A percentile compares a stretch with the other conserved stretches of the same genome.
Evolutionary conservation across 352 stramenopile genomes (phyloP).

Genomic region (Globisporangium yorkense): DNA sequence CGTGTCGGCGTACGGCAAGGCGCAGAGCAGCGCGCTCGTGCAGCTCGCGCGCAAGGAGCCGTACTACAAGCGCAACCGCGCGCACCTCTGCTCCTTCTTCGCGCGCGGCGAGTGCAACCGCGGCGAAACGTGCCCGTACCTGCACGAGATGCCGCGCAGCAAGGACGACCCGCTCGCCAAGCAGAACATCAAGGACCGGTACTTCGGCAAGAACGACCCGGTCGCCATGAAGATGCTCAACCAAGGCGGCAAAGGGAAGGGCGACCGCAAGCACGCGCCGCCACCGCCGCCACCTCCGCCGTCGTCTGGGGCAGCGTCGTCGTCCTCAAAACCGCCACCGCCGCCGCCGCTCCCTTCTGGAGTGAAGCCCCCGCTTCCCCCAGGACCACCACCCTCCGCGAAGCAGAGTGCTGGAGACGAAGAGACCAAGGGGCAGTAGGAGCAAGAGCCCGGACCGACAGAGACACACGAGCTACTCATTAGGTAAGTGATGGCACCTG

Average conservation of each 20-base stretch:
- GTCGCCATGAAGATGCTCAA: constrained; percentile 89
- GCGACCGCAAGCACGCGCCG: constrained; percentile 17
- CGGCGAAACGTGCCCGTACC: constrained; percentile 90
- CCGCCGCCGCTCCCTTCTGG: constrained; percentile 46
- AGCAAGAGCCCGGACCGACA: background rate
- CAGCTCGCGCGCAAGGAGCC: constrained; percentile 81
- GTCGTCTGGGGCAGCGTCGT: background rate
- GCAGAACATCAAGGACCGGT: constrained; percentile 95
- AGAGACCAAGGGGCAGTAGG: constrained; percentile 18
- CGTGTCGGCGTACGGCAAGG: constrained; percentile 82
- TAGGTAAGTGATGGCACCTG: background rate
- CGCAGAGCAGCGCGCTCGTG: constrained; percentile 76
- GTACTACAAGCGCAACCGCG: constrained; percentile 90
- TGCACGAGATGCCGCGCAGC: constrained; percentile 92
- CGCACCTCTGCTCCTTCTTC: constrained; percentile 95
- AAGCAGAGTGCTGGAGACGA: constrained; percentile 20
- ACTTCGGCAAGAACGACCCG: constrained; percentile 92
- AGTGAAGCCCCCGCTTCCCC: constrained; percentile 56
- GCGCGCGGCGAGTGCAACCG: constrained; percentile 92
- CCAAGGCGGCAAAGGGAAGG: constrained; percentile 21
- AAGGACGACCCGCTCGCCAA: constrained; percentile 93
- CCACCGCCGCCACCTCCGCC: constrained; percentile 23
- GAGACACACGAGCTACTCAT: background rate
- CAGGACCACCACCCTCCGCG: constrained; percentile 38
- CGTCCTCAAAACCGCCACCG: constrained; percentile 40